Conservation (phyloP, 352 stramenopile genomes). For the Pythium diclinum region DNA sequence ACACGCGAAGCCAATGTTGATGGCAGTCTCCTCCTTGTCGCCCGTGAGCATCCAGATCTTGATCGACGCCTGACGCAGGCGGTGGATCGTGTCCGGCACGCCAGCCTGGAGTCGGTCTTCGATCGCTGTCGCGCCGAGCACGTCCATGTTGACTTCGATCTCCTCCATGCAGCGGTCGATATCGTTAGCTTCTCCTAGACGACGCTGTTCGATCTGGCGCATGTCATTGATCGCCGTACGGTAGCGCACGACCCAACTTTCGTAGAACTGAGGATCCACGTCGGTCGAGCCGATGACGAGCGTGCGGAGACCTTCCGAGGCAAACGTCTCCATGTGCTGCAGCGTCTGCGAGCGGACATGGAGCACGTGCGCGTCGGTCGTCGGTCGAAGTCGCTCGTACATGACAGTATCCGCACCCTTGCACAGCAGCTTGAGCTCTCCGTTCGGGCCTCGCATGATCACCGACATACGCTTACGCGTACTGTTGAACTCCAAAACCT, state of each 20-base stretch:
- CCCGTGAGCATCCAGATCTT: conserved; percentile 96
- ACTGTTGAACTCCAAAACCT: conserved; percentile 94
- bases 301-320: conserved; percentile 87
- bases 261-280: conserved; percentile 59
- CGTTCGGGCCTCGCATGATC: conserved; percentile 59
- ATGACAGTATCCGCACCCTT: conserved; percentile 90
- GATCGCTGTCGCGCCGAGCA: conserved; percentile 92
- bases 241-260: conserved; percentile 64
- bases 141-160: conserved; percentile 84
- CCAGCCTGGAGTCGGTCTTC: conserved; percentile 92
- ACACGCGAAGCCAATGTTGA: conserved; percentile 95
- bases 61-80: conserved; percentile 90
- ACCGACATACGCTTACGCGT: conserved; percentile 96
- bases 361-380: conserved; percentile 42
- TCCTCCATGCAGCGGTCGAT: conserved; percentile 84
- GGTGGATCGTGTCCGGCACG: conserved; percentile 91
- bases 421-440: conserved; percentile 72
- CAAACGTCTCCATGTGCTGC: conserved; percentile 88
- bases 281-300: conserved; percentile 76
- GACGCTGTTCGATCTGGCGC: conserved; percentile 79
- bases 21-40: conserved; percentile 94
- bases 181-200: conserved; percentile 66
- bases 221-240: conserved; percentile 82
- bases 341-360: conserved; percentile 64
- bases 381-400: conserved; percentile 70